Base-by-base conservation (phyloP, 805 yeast species). In the Teunomyces tritomae region DNA sequence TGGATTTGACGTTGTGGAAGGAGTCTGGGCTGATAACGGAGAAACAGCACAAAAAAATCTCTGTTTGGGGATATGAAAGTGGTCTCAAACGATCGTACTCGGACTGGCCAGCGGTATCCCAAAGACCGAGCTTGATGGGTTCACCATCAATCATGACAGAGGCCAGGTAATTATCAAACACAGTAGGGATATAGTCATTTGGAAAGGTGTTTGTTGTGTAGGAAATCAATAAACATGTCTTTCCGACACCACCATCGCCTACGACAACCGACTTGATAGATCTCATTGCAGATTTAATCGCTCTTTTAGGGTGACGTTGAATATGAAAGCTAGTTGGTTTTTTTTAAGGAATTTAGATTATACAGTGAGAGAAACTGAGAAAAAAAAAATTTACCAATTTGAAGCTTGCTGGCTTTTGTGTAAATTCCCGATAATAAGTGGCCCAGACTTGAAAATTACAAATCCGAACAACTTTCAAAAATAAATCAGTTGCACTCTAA, bases 41-140 rank as follows among this genome's bases (percentile, higher is more conserved):
- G 65, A 89, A 90, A 67, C 97, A 90, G 49, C 88, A 80, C 45
- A 90, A 68, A 61, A 90, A 90, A 30, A 90, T 86, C 58, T 89
- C 96, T 0, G 97, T 89, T 63, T 90, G 96, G 3, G 96, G 96
- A 61, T 90, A 90, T 7, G 94, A 85, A 51, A 90, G 73, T 2
- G 97, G 97, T 67, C 97, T 77, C 59, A 89, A 76, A 51, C 96
- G 76, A 64, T 90, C 96, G 65, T 89, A 89, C 63, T 89, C 96
- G 60, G 87, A 86, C 68, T 90, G 96, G 26, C 97, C 97, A 3
- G 97, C 96, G 11, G 97, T 90, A 78, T 90, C 97, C 96, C 96
- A 90, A 40, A 90, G 76, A 20, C 95, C 96, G 44, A 90, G 74
- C 60, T 88, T 89, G 59, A 87, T 84, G 46, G 89, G 87, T 58